Percentiles rank a stretch among this genome's conserved stretches.
Evolutionary conservation across 2,329 filamentous ascomycete genomes (phyloP).

Genomic region (Cladosporium sp.): DNA sequence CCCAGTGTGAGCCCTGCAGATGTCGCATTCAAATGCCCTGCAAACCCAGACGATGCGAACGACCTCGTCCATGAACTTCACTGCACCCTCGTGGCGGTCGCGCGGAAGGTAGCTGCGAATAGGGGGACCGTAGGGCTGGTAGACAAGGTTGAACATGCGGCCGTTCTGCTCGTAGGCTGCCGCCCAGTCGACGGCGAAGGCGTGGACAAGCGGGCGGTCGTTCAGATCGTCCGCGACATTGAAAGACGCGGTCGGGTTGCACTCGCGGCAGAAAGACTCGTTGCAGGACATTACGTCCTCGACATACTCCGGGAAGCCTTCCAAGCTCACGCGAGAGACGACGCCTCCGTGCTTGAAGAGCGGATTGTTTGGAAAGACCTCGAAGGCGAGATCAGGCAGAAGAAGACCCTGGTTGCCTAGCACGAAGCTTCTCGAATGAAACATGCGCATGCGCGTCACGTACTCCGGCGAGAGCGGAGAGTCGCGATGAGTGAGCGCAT

Average conservation of each 20-base stretch:
- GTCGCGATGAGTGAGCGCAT: not conserved
- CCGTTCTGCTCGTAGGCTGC: too few species aligned
- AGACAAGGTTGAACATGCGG: too few species aligned
- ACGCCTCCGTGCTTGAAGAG: not conserved
- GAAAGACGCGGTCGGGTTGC: not conserved
- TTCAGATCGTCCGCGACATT: not conserved
- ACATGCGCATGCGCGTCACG: not conserved
- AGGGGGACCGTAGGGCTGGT: too few species aligned
- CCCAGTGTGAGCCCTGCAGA: too few species aligned
- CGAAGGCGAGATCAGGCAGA: too few species aligned
- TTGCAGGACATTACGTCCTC: not conserved
- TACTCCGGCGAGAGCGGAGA: not conserved
- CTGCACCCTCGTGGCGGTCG: too few species aligned
- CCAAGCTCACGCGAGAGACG: not conserved
- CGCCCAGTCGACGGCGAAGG: not conserved
- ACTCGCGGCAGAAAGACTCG: not conserved
- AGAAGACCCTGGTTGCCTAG: not conserved
- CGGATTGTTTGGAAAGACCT: not conserved
- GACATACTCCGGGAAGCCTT: too few species aligned
- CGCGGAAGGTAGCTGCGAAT: too few species aligned
- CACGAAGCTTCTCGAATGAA: not conserved
- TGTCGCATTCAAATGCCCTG: too few species aligned
- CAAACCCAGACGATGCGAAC: too few species aligned
- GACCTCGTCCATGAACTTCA: too few species aligned
- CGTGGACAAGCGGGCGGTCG: not conserved